Percentiles rank a stretch among this genome's conserved stretches.
These are phyloP conservation scores for Penicillium desertorum DNA, from an alignment of 495 filamentous ascomycete species.

Conservation along the genomic window DNA sequence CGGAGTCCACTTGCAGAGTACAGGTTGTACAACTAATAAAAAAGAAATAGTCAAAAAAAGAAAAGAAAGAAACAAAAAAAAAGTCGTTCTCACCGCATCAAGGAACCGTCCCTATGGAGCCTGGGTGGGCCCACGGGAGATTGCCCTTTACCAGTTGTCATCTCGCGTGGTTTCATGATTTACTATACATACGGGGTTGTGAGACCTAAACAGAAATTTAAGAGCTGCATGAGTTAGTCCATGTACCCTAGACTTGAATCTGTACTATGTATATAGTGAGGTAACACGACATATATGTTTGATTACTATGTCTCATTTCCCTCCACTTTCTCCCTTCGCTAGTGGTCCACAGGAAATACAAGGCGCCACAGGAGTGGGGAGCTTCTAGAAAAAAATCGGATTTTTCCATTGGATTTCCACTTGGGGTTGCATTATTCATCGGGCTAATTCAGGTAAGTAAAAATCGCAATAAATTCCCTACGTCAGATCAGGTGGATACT, in stretches of 20 bases:
- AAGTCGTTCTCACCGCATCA: conserved; percentile 26
- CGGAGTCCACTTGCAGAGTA: not conserved
- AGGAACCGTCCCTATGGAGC: conserved; percentile 30
- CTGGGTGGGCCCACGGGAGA: conserved; percentile 34
- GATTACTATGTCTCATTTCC: conserved; percentile 1
- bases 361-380: conserved; percentile 33
- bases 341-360: conserved; percentile 24
- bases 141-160: conserved; percentile 33
- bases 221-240: not conserved
- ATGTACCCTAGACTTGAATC: not conserved
- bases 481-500: conserved; percentile 38
- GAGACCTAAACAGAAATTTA: not conserved
- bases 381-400: conserved; percentile 44
- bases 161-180: conserved; percentile 35
- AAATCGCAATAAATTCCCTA: conserved; percentile 32
- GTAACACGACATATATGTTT: conserved; percentile 7
- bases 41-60: not conserved
- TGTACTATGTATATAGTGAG: not conserved
- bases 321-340: conserved; percentile 18
- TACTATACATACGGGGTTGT: conserved; percentile 8
- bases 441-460: conserved; percentile 8
- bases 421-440: conserved; percentile 32
- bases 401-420: conserved; percentile 42
- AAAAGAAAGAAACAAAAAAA: conserved; percentile 10
- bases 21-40: not conserved